phyloP scores from a whole-genome alignment of 257 asterid species.

The Nicotiana otophora region DNA sequence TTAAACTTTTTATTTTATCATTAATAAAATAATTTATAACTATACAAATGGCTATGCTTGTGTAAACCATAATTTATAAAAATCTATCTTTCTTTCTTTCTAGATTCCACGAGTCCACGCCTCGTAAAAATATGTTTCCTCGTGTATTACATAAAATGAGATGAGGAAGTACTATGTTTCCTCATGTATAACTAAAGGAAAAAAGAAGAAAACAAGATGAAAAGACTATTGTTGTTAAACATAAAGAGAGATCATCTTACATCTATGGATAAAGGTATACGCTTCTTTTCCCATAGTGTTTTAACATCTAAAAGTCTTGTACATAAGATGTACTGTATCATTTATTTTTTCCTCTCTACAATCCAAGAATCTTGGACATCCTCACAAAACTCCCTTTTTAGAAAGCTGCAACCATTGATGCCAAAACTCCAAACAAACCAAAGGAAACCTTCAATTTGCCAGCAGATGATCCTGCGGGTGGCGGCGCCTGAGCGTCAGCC shows the following conservation, averaged over 20 bases:
- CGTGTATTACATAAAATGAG: too few species aligned
- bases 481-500: neutral
- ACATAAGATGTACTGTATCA: neutral
- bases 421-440: conserved; percentile 3
- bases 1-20: too few species aligned
- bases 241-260: neutral
- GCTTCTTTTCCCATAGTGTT: neutral
- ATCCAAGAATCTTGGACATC: neutral
- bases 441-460: neutral
- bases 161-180: neutral
- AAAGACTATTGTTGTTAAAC: neutral
- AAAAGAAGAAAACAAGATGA: neutral
- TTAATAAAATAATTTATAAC: too few species aligned
- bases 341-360: neutral
- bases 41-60: too few species aligned
- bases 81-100: too few species aligned
- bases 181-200: neutral
- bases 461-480: neutral
- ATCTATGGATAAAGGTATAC: neutral
- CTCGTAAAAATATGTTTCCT: too few species aligned
- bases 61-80: too few species aligned
- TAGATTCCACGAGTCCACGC: too few species aligned
- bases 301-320: neutral
- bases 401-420: neutral
- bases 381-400: neutral